Evolutionary conservation across 306 rosid species (phyloP).

Genomic region (Myrica gale): DNA sequence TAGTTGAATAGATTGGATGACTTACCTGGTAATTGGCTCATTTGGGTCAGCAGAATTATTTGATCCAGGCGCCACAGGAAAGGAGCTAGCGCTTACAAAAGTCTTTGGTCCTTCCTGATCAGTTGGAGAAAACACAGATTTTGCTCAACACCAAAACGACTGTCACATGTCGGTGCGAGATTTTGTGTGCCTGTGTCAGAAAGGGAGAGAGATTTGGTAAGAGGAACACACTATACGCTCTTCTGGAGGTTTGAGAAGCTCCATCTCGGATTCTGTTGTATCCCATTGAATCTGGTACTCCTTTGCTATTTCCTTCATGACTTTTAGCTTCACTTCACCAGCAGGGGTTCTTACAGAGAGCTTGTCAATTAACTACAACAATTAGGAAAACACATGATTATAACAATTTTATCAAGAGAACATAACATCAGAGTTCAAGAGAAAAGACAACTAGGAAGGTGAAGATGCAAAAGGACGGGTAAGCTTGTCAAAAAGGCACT

Average conservation of each 20-base stretch:
- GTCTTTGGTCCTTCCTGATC: slow-evolving; percentile 9
- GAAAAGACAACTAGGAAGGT: background rate
- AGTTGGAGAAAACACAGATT: background rate
- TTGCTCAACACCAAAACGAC: background rate
- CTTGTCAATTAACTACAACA: slow-evolving; percentile 78
- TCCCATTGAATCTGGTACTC: slow-evolving; percentile 90
- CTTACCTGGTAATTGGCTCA: slow-evolving; percentile 27
- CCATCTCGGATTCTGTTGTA: slow-evolving; percentile 70
- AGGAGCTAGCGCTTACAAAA: slow-evolving; percentile 9
- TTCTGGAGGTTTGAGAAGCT: slow-evolving; percentile 87
- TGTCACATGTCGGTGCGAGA: background rate
- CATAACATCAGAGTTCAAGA: background rate
- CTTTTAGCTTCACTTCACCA: slow-evolving; percentile 71
- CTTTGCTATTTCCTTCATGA: slow-evolving; percentile 90
- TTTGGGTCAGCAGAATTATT: background rate
- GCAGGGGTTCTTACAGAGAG: slow-evolving; percentile 88
- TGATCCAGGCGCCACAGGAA: slow-evolving; percentile 4
- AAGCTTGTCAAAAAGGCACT: background rate
- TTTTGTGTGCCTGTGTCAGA: background rate
- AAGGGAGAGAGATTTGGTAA: slow-evolving; percentile 17
- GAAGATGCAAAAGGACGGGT: background rate
- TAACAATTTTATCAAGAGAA: background rate
- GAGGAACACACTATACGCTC: slow-evolving; percentile 61
- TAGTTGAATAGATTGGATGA: background rate
- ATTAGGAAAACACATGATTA: background rate